Evolutionary conservation across 2,329 filamentous ascomycete genomes (phyloP).

Genomic region (Acrocalymma vagum): DNA sequence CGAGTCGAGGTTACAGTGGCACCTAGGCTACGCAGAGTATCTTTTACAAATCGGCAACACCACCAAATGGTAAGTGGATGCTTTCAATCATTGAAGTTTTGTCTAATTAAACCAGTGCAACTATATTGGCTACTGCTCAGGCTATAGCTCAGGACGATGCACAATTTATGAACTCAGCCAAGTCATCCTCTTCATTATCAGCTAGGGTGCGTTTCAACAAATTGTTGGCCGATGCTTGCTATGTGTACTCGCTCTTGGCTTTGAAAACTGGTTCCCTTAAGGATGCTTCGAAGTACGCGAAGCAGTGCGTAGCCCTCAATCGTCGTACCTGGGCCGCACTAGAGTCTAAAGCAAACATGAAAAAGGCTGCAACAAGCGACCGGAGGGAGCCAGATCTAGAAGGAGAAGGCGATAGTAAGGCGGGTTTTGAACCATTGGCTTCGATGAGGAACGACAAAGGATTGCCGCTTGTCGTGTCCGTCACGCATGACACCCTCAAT

Average conservation of each 20-base stretch:
- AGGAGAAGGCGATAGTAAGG: conserved; percentile 23
- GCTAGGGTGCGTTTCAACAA: conserved; percentile 55
- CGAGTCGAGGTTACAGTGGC: conserved; percentile 63
- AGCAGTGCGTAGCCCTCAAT: conserved; percentile 58
- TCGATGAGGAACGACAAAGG: conserved; percentile 40
- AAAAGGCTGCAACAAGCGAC: conserved; percentile 21
- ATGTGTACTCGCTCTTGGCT: conserved; percentile 71
- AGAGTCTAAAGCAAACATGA: conserved; percentile 49
- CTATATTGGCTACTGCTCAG: conserved; percentile 39
- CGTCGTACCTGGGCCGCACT: conserved; percentile 61
- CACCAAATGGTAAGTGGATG: conserved; percentile 61
- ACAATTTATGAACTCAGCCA: conserved; percentile 37
- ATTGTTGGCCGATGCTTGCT: conserved; percentile 66
- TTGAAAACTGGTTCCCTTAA: conserved; percentile 62
- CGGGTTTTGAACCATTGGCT: conserved; percentile 33
- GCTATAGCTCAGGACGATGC: conserved; percentile 35
- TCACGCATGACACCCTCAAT: conserved; percentile 55
- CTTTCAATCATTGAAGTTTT: neutral
- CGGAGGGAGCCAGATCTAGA: conserved; percentile 24
- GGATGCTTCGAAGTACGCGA: conserved; percentile 58
- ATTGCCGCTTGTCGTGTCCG: conserved; percentile 47
- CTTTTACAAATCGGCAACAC: conserved; percentile 71
- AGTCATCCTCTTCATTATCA: conserved; percentile 41
- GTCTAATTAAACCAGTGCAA: conserved; percentile 32
- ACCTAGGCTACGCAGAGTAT: conserved; percentile 79